Base-by-base conservation (phyloP, 2,329 filamentous ascomycete species). In the Penicillium sp. region DNA sequence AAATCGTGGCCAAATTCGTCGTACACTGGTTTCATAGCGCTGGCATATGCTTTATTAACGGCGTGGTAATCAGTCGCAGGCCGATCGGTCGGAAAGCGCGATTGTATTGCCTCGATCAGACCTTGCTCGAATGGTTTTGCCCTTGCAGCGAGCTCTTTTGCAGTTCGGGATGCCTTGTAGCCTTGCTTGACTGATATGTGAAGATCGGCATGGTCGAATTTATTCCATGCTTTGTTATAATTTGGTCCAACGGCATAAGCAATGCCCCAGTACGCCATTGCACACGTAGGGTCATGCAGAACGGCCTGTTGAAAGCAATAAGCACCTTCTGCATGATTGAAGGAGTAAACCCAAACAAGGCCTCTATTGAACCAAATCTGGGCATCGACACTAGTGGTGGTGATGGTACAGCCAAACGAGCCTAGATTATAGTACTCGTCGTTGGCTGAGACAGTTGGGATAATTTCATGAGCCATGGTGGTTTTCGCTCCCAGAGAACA, bases 241-340 rank as follows among this genome's bases (percentile, higher is more conserved):
- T 82, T 81, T 1, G 79, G 78, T 4, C 79, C 79, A 2, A 78
- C 66, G 2, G 77, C 74, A 59, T 78, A 81, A 2, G 79, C 77
- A 6, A 80, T 65, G 0, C 79, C 80, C 79, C 79, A 82, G 54
- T 79, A 75, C 2, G 74, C 77, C 69, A 81, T 77, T 1, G 72
- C 71, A 56, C 76, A 80, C 2, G 66, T 46, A 0, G 72, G 64
- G 55, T 82, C 79, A 46, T 74, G 67, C 1, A 59, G 55, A 15
- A 77, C 74, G 2, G 77, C 77, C 23, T 71, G 68, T 48, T 76
- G 67, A 49, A 81, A 82, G 59, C 79, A 82, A 31, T 59, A 18
- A 75, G 79, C 81, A 0, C 87, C 82, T 69, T 91, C 89, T 61
- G 88, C 86, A 66, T 91, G 88, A 67, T 92, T 90, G 76, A 92